Evolutionary conservation across 2,329 filamentous ascomycete species (phyloP).

Genomic region (Atkinsonella hypoxylon): DNA sequence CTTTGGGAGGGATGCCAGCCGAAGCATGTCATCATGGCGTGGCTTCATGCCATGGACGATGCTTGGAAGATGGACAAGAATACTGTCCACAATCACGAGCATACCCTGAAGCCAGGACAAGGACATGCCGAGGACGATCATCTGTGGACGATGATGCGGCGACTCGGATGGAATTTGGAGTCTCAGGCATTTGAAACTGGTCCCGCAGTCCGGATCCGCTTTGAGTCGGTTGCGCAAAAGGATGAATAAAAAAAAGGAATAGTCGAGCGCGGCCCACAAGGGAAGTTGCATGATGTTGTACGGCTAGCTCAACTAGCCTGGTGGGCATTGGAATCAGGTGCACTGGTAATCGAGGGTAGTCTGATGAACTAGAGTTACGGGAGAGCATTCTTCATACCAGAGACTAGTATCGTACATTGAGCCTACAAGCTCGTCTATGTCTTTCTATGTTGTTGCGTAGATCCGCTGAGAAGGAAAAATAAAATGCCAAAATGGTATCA

Average conservation of each 20-base stretch:
- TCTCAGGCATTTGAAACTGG: slow-evolving; percentile 25
- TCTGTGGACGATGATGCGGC: slow-evolving; percentile 18
- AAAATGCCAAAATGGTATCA: slow-evolving; percentile 15
- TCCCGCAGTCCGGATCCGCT: slow-evolving; percentile 21
- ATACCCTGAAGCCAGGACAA: slow-evolving; percentile 7
- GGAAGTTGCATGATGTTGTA: too few species aligned
- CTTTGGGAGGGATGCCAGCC: slow-evolving; percentile 20
- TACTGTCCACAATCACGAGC: slow-evolving; percentile 10
- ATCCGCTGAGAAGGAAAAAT: neutral
- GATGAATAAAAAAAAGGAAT: slow-evolving; percentile 9
- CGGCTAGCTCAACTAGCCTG: too few species aligned
- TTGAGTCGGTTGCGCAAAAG: slow-evolving; percentile 14
- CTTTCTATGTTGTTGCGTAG: neutral
- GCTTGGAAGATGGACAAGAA: slow-evolving; percentile 20
- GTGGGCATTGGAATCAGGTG: too few species aligned
- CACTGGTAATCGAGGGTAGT: neutral
- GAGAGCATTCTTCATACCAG: neutral
- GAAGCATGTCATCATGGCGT: slow-evolving; percentile 21
- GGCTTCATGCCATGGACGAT: slow-evolving; percentile 26
- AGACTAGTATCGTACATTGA: slow-evolving; percentile 1
- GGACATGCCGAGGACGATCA: slow-evolving; percentile 7
- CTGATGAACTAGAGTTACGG: neutral
- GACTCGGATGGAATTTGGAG: slow-evolving; percentile 23
- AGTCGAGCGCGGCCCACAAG: neutral
- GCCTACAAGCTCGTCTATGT: neutral